Conservation (phyloP, 441 rosid species). For the Adansonia grandidieri region DNA sequence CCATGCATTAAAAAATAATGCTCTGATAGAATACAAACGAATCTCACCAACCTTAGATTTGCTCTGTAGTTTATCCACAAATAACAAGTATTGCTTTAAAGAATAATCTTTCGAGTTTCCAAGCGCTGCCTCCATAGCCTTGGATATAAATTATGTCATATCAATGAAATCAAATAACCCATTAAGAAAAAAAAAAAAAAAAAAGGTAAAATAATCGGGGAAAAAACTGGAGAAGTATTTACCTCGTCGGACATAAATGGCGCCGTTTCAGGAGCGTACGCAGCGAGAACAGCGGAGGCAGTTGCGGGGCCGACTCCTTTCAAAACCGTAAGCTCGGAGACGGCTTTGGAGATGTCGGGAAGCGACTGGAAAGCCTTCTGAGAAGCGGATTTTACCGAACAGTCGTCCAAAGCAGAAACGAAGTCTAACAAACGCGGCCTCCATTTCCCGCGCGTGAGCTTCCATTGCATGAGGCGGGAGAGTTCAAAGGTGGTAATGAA, state of each 20-base stretch:
- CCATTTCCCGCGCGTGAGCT: conserved; percentile 93
- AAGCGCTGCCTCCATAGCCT: conserved; percentile 81
- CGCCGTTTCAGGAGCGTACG: conserved; percentile 76
- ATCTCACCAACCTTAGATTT: conserved; percentile 60
- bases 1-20: not conserved
- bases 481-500: conserved; percentile 74
- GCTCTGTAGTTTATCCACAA: conserved; percentile 56
- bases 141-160: conserved; percentile 8
- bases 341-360: conserved; percentile 71
- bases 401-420: conserved; percentile 75
- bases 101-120: conserved; percentile 76
- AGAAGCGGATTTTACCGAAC: conserved; percentile 66
- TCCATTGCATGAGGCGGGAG: conserved; percentile 82
- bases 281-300: conserved; percentile 86
- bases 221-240: conserved; percentile 3
- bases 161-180: not conserved
- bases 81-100: conserved; percentile 65
- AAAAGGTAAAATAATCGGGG: not conserved
- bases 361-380: conserved; percentile 71
- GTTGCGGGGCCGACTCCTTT: conserved; percentile 95
- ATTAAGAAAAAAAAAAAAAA: not conserved
- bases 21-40: not conserved
- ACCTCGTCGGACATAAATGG: conserved; percentile 97
- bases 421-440: conserved; percentile 80
- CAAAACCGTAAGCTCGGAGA: conserved; percentile 70